These are phyloP conservation scores for Hexamita inflata DNA, from an alignment of 208 protist species.

Conservation along the genomic window DNA sequence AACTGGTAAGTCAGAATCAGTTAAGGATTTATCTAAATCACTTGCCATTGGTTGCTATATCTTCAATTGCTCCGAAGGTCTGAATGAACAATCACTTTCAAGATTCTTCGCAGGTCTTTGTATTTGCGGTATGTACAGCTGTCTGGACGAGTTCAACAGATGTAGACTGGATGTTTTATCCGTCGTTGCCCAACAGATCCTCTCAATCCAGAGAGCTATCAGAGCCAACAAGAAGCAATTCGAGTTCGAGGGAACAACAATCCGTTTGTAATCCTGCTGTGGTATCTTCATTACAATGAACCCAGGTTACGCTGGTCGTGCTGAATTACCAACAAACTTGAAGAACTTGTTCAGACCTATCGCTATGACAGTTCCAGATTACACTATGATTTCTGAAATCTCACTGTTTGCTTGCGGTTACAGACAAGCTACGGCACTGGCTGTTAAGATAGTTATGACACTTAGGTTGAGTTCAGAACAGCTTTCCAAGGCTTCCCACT, in stretches of 20 bases:
- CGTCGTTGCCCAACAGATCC: slow-evolving; percentile 87
- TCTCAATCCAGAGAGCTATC: slow-evolving; percentile 81
- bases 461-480: slow-evolving; percentile 63
- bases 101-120: slow-evolving; percentile 88
- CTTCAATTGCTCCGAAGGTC: slow-evolving; percentile 91
- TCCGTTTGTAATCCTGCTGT: slow-evolving; percentile 46
- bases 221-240: slow-evolving; percentile 57
- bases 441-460: slow-evolving; percentile 91
- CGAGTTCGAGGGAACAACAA: slow-evolving; percentile 49
- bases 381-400: slow-evolving; percentile 91
- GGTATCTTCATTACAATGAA: slow-evolving; percentile 75
- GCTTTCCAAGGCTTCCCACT: slow-evolving; percentile 58
- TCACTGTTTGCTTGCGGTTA: slow-evolving; percentile 72
- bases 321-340: slow-evolving; percentile 91
- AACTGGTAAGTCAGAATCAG: slow-evolving; percentile 82
- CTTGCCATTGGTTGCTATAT: slow-evolving; percentile 86
- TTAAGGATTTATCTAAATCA: slow-evolving; percentile 89
- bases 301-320: slow-evolving; percentile 86
- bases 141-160: slow-evolving; percentile 98
- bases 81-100: slow-evolving; percentile 90
- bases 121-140: slow-evolving; percentile 82
- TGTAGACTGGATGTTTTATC: slow-evolving; percentile 92
- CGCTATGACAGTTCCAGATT: slow-evolving; percentile 90
- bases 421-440: slow-evolving; percentile 53
- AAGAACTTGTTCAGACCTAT: slow-evolving; percentile 94